Evolutionary conservation across 768 basidiomycete genomes (phyloP).

Genomic region (Collybiopsis confluens): DNA sequence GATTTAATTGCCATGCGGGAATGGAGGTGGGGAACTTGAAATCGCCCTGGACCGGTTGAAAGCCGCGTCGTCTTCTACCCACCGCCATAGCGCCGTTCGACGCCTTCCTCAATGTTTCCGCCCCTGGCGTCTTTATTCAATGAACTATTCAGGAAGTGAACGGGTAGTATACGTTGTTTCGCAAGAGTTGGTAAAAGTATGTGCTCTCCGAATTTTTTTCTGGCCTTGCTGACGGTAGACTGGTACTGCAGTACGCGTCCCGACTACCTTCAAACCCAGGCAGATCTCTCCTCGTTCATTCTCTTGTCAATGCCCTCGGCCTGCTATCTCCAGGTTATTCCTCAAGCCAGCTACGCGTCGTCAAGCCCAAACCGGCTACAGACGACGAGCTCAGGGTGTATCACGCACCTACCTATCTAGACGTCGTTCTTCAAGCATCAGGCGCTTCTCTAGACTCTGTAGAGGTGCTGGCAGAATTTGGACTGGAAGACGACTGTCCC

Average conservation of each 20-base stretch:
- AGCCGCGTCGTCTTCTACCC: no score
- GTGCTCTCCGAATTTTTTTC: no score
- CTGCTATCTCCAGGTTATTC: constrained; percentile 34
- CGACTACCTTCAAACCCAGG: constrained; percentile 67
- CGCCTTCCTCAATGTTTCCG: no score
- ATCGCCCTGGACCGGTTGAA: no score
- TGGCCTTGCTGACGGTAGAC: no score
- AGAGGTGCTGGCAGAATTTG: constrained; percentile 39
- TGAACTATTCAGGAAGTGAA: no score
- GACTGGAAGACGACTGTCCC: constrained; percentile 76
- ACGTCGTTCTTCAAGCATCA: constrained; percentile 37
- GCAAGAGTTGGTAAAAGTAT: no score
- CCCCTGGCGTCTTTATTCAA: no score
- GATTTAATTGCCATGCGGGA: no score
- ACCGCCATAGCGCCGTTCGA: no score
- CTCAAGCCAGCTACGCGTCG: constrained; percentile 33
- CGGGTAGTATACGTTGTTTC: no score
- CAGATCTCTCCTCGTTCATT: constrained; percentile 64
- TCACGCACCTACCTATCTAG: constrained; percentile 70
- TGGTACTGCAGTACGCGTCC: constrained; percentile 49
- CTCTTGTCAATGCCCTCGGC: constrained; percentile 50
- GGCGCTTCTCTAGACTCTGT: not conserved
- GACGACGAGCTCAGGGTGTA: constrained; percentile 57
- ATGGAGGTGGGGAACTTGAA: no score
- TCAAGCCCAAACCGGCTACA: constrained; percentile 53